phyloP scores from a whole-genome alignment of 1,284 basidiomycete species.

The Rhodotorula sp. region DNA sequence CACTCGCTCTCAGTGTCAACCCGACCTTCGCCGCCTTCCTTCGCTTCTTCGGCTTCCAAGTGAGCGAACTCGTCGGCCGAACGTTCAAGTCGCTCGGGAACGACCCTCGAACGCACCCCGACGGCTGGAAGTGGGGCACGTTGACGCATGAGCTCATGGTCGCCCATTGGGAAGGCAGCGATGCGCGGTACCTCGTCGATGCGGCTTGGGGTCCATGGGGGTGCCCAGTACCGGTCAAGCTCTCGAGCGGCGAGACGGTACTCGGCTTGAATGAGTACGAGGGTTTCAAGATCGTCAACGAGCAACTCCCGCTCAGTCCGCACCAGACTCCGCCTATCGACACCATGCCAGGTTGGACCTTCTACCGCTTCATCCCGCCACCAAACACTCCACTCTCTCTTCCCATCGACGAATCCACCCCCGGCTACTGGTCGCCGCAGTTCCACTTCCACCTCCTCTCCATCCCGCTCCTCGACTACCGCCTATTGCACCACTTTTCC shows the following conservation, averaged over 20 bases:
- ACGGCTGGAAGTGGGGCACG: constrained; percentile 37
- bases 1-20: constrained; percentile 19
- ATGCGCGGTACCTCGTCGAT: constrained; percentile 27
- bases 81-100: constrained; percentile 29
- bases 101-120: constrained; percentile 24
- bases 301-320: constrained; percentile 17
- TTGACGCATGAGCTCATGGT: constrained; percentile 31
- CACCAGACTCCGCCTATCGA: constrained; percentile 24
- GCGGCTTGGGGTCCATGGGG: constrained; percentile 29
- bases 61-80: constrained; percentile 25
- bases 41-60: constrained; percentile 25
- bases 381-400: constrained; percentile 9
- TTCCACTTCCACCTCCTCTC: constrained; percentile 34
- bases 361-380: constrained; percentile 28
- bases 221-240: constrained; percentile 21
- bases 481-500: constrained; percentile 31
- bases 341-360: constrained; percentile 32
- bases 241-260: constrained; percentile 4
- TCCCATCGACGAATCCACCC: not conserved
- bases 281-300: constrained; percentile 25
- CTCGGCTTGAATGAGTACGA: constrained; percentile 35
- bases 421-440: constrained; percentile 22
- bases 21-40: constrained; percentile 23
- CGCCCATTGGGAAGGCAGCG: constrained; percentile 28
- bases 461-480: constrained; percentile 27